Conservation (phyloP, 2,329 filamentous ascomycete species). For the Clonostachys byssicola region DNA sequence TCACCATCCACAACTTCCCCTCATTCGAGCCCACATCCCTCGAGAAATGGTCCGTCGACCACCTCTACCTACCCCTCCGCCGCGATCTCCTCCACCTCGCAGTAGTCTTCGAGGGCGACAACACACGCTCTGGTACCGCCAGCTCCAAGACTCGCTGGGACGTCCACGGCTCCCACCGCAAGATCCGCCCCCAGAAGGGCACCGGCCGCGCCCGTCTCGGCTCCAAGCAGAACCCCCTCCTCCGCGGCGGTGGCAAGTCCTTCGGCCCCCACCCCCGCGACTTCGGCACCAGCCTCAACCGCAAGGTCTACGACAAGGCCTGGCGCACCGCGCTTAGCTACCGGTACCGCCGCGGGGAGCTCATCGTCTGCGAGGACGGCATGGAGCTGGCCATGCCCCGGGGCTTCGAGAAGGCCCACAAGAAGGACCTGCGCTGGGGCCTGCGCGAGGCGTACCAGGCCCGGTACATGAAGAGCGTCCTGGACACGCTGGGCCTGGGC, state of each 20-base stretch:
- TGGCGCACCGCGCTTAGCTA: constrained; percentile 94
- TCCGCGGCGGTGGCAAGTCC: constrained; percentile 79
- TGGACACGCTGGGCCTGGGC: constrained; percentile 69
- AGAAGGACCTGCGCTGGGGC: constrained; percentile 36
- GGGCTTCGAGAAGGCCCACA: constrained; percentile 40
- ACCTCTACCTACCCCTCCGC: constrained; percentile 82
- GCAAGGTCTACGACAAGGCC: constrained; percentile 91
- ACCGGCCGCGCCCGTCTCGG: constrained; percentile 76
- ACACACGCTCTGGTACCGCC: constrained; percentile 81
- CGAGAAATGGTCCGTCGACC: constrained; percentile 73
- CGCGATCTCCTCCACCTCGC: constrained; percentile 91
- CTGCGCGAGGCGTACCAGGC: constrained; percentile 53
- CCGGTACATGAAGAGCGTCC: constrained; percentile 62
- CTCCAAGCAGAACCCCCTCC: constrained; percentile 74
- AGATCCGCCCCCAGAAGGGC: constrained; percentile 85
- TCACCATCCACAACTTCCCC: constrained; percentile 89
- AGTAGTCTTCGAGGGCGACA: constrained; percentile 88
- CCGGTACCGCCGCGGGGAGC: constrained; percentile 80
- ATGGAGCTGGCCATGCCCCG: constrained; percentile 60
- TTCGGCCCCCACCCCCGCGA: constrained; percentile 91
- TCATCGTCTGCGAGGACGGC: constrained; percentile 78
- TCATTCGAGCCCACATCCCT: constrained; percentile 78
- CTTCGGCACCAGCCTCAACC: constrained; percentile 77
- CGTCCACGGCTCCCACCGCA: constrained; percentile 77
- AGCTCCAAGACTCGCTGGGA: constrained; percentile 77